Percentiles rank a stretch among this genome's conserved stretches.
phyloP scores from a whole-genome alignment of 176 grass and related monocot genomes.

The Rhipidocladum racemiflorum region DNA sequence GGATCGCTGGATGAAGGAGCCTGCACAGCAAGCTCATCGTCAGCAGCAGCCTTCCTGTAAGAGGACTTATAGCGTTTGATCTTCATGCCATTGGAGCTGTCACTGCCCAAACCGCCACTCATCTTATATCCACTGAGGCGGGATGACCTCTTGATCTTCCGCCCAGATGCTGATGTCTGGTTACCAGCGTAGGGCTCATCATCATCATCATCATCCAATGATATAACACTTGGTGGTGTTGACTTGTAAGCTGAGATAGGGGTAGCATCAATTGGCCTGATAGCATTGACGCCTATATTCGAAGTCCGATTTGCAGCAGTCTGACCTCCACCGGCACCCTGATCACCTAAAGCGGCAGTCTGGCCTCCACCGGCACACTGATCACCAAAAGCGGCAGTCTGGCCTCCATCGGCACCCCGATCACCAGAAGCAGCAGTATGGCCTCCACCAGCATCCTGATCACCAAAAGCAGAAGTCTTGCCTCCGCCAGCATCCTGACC shows the following conservation, averaged over 20 bases:
- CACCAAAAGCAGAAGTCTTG: constrained; percentile 1
- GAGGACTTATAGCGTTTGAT: constrained; percentile 41
- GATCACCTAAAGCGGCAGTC: not conserved
- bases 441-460: not conserved
- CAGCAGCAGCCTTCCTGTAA: constrained; percentile 31
- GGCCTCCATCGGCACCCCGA: constrained; percentile 1
- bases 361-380: not conserved
- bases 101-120: constrained; percentile 10
- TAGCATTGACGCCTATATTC: not conserved
- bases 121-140: constrained; percentile 32
- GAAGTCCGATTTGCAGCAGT: constrained; percentile 34
- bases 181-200: constrained; percentile 34
- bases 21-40: constrained; percentile 28
- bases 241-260: constrained; percentile 52
- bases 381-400: too few species aligned
- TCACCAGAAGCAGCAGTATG: not conserved
- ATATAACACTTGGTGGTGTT: constrained; percentile 12
- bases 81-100: constrained; percentile 18
- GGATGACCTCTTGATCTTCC: constrained; percentile 51
- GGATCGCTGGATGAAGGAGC: constrained; percentile 47
- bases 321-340: constrained; percentile 2
- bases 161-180: constrained; percentile 57
- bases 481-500: too few species aligned
- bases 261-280: constrained; percentile 43
- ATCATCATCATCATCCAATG: constrained; percentile 44